Percentiles rank a stretch among this genome's conserved stretches.
These are phyloP conservation scores for Eudorina sp. DNA, from an alignment of 139 green algal species.

Conservation along the genomic window DNA sequence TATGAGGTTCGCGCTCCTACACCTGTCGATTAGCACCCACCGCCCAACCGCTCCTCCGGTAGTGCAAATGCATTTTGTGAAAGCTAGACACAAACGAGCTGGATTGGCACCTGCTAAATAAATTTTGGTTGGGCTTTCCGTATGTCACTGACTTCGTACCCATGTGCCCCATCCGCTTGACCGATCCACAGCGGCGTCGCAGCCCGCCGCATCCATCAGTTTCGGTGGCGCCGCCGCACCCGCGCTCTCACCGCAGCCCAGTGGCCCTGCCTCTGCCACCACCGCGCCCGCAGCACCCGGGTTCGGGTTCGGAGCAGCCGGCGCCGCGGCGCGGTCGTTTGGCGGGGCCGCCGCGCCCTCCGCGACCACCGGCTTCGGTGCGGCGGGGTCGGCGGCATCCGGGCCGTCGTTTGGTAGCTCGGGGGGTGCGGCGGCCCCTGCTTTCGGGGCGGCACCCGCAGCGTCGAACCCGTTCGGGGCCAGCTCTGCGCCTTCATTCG, in stretches of 20 bases:
- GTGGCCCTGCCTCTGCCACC: too few relatives aligned
- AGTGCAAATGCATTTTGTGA: too few relatives aligned
- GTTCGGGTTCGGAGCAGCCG: constrained; percentile 5
- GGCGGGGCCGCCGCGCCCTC: not conserved
- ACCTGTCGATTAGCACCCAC: too few relatives aligned
- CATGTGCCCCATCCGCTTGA: too few relatives aligned
- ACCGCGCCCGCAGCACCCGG: not conserved
- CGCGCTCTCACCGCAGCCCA: not conserved
- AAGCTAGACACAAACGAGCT: too few relatives aligned
- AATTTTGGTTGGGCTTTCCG: too few relatives aligned
- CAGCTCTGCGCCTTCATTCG: not conserved
- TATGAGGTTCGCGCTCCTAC: too few relatives aligned
- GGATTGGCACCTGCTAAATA: too few relatives aligned
- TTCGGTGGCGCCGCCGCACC: not conserved
- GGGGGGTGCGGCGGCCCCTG: not conserved
- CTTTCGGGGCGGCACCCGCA: not conserved
- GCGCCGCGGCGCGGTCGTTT: not conserved
- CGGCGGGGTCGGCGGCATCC: not conserved
- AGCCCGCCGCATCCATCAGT: not conserved
- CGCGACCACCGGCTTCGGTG: not conserved
- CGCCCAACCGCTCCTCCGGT: too few relatives aligned
- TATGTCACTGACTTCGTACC: not conserved
- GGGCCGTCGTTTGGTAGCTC: constrained; percentile 7
- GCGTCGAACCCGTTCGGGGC: not conserved
- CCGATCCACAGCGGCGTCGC: not conserved